Base-by-base conservation (phyloP, 208 protist species). In the Eutreptiella sp. region DNA sequence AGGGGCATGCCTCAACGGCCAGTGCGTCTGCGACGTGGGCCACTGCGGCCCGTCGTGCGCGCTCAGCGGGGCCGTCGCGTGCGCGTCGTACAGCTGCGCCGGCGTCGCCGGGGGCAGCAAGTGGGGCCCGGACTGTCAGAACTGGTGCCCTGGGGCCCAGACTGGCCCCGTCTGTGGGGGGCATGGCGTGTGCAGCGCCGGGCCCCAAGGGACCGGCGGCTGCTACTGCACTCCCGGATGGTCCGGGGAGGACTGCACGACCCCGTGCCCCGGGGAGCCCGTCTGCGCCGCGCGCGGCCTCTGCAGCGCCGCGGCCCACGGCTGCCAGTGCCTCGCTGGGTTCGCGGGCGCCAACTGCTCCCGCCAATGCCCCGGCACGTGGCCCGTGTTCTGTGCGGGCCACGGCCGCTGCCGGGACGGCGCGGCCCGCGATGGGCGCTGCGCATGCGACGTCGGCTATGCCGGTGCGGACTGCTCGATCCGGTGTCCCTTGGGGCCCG, bases 141-240 rank as follows among this genome's bases (percentile, higher is more conserved):
- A n/a, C n/a, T n/a, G n/a, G n/a, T n/a, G n/a, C n/a, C n/a, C n/a
- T n/a, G n/a, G n/a, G n/a, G 5, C 11, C 39, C 47, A 5, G 31
- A 5, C 4, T 38, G 48, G 43, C 53, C 48, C 9, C 11, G 28
- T 64, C 7, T 64, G 58, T 24, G 14, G 23, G 11, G 46, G 46
- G 16, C 58, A 62, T 23, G 58, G 58, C n/a, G 50, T 35, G 38
- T 64, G 58, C 46, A 63, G 48, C 23, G 41, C 59, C 9, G 58
- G 58, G n/a, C 50, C 50, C 4, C 5, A 9, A 16, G 58, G 58
- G 7, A 64, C 4, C 7, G 58, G 58, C 38, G 50, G 21, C 19
- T 64, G 58, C 43, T 14, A 5, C 5, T 64, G 58, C 53, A 9
- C 16, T 33, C n/a, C n/a, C n/a, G n/a, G n/a, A n/a, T n/a, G n/a